Percentiles rank a stretch among this genome's conserved stretches.
These are phyloP conservation scores for Mycena galopus DNA, from an alignment of 768 basidiomycete genomes.

Conservation along the genomic window DNA sequence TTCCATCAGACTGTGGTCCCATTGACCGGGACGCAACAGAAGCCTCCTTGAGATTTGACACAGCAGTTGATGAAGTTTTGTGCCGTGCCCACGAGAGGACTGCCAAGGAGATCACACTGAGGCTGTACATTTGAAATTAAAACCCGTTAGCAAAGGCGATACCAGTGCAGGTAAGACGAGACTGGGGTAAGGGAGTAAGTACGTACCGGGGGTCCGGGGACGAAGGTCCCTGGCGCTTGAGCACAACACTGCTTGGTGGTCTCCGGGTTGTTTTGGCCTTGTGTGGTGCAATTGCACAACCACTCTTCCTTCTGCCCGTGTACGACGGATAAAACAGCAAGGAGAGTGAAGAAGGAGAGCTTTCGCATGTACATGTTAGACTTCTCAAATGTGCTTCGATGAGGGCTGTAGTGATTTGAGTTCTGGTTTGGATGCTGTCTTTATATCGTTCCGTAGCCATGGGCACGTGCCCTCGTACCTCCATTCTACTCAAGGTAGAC, in stretches of 20 bases:
- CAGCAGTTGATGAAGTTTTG: constrained; percentile 19
- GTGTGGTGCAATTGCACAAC: constrained; percentile 14
- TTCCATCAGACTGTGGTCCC: neutral
- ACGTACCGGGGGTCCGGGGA: constrained; percentile 9
- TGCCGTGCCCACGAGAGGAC: constrained; percentile 13
- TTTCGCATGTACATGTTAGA: constrained; percentile 13
- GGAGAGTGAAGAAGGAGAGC: too few relatives aligned
- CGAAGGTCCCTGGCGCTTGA: neutral
- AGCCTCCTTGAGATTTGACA: neutral
- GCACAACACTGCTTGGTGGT: constrained; percentile 10
- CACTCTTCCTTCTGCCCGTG: constrained; percentile 14
- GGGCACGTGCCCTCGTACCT: constrained; percentile 7
- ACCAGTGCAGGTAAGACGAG: neutral
- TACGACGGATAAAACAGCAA: constrained; percentile 8
- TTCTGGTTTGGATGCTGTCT: constrained; percentile 3
- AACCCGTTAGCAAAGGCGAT: constrained; percentile 10
- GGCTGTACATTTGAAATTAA: constrained; percentile 8
- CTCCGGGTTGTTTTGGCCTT: neutral
- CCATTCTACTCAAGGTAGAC: constrained; percentile 7
- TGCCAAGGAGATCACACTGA: constrained; percentile 10
- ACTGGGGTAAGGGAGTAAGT: constrained; percentile 12
- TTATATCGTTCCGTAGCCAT: constrained; percentile 10
- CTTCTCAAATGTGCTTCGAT: constrained; percentile 12
- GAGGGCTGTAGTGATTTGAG: constrained; percentile 1
- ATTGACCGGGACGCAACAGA: constrained; percentile 9